Conservation (phyloP, 371 early-diverging fungal species). For the Apophysomyces sp. region DNA sequence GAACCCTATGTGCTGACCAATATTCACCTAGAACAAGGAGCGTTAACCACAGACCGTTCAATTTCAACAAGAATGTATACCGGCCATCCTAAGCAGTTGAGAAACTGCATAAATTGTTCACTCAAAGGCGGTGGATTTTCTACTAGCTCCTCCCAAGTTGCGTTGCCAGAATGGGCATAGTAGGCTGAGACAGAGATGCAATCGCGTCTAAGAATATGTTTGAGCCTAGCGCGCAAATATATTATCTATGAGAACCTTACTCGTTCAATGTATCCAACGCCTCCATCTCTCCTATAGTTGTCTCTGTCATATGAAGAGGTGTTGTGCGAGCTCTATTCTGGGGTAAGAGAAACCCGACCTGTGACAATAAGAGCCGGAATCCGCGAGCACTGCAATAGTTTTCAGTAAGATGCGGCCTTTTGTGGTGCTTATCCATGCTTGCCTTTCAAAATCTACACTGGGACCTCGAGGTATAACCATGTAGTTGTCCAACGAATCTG, state of each 20-base stretch:
- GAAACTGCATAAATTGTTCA: slow-evolving; percentile 66
- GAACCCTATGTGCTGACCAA: slow-evolving; percentile 63
- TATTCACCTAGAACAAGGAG: slow-evolving; percentile 35
- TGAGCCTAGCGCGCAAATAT: neutral
- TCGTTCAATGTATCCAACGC: slow-evolving; percentile 66
- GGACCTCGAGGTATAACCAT: slow-evolving; percentile 9
- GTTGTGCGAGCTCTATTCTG: slow-evolving; percentile 58
- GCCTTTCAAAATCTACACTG: slow-evolving; percentile 28
- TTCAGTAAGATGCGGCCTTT: too few species aligned
- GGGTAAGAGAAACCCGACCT: slow-evolving; percentile 62
- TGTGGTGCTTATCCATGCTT: neutral
- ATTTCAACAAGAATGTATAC: slow-evolving; percentile 30
- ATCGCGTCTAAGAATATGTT: slow-evolving; percentile 57
- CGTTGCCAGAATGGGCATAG: slow-evolving; percentile 57
- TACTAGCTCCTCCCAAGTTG: slow-evolving; percentile 55
- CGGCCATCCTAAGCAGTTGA: slow-evolving; percentile 73
- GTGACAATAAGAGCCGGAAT: slow-evolving; percentile 65
- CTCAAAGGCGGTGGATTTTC: slow-evolving; percentile 48
- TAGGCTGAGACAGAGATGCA: slow-evolving; percentile 67
- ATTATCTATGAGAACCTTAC: slow-evolving; percentile 37
- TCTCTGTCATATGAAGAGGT: slow-evolving; percentile 62
- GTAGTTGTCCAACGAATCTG: neutral
- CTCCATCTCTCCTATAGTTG: slow-evolving; percentile 64
- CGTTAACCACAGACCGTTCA: neutral
- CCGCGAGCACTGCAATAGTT: slow-evolving; percentile 35